Evolutionary conservation across 1,284 basidiomycete species (phyloP), one percentile per base, ranked within the genome.

Genomic region (Coniferiporia weirii): DNA sequence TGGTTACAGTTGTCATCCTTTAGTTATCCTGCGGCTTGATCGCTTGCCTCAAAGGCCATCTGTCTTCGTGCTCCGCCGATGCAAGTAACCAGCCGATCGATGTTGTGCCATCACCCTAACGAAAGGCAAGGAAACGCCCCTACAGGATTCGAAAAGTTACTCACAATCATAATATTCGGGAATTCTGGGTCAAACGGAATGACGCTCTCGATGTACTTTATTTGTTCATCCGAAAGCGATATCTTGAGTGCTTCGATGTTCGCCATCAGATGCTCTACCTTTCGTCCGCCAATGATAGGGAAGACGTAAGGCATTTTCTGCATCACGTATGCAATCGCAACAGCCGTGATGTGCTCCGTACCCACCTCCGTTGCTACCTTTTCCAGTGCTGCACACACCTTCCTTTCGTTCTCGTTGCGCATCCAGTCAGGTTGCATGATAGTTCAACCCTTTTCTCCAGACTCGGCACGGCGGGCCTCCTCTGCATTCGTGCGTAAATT

Each of bases 341-440:
- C 61, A 13, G 56, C 56, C 12, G 58, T 57, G 48, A 59, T 58
- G 56, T 59, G 53, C 32, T 60, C 40, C 9, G 48, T 49, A 7
- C 72, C 71, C 19, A 73, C 58, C 61, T 72, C 70, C 34, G 70
- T 62, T 2, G 70, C 71, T 20, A 75, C n/a, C n/a, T n/a, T n/a
- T n/a, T n/a, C n/a, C n/a, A n/a, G n/a, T n/a, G n/a, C n/a, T n/a
- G n/a, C n/a, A n/a, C n/a, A n/a, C n/a, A n/a, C n/a, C n/a, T n/a
- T n/a, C n/a, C n/a, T n/a, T n/a, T n/a, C n/a, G n/a, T n/a, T n/a
- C n/a, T n/a, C n/a, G n/a, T n/a, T n/a, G n/a, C n/a, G n/a, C n/a
- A n/a, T n/a, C n/a, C n/a, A n/a, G n/a, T n/a, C n/a, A n/a, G n/a
- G n/a, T n/a, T n/a, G n/a, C n/a, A n/a, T n/a, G n/a, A n/a, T n/a